Evolutionary conservation across 257 asterid species (phyloP).

Genomic region (Gentiana macrophylla): DNA sequence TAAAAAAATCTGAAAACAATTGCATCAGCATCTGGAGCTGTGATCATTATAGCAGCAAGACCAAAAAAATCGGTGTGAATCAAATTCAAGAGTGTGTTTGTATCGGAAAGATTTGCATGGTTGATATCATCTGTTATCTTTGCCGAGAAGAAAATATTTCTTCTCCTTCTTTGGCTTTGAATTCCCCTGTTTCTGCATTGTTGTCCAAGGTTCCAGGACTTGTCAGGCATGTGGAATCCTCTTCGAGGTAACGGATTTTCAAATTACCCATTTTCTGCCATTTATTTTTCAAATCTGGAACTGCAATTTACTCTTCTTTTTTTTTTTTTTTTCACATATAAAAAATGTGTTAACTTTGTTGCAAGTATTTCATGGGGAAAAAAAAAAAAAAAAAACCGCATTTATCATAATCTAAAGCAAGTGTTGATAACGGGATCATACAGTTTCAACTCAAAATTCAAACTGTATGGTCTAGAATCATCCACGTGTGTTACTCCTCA

Average conservation of each 20-base stretch:
- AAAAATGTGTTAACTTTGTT: too few species aligned
- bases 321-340: background rate
- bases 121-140: constrained; percentile 58
- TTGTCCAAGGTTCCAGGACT: constrained; percentile 27
- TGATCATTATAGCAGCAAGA: constrained; percentile 30
- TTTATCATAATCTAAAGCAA: too few species aligned
- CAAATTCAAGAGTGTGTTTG: constrained; percentile 32
- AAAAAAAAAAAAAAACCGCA: too few species aligned
- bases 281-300: background rate
- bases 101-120: constrained; percentile 74
- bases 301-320: background rate
- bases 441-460: too few species aligned
- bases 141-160: constrained; percentile 40
- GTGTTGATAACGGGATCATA: too few species aligned
- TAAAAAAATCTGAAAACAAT: constrained; percentile 34
- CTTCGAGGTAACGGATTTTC: constrained; percentile 38
- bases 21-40: constrained; percentile 72
- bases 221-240: constrained; percentile 59
- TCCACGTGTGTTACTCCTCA: too few species aligned
- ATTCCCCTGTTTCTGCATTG: constrained; percentile 51
- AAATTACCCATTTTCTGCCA: too few species aligned
- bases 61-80: background rate
- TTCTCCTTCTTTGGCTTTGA: constrained; percentile 49
- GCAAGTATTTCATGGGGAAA: too few species aligned
- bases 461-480: too few species aligned